These are phyloP conservation scores for Penicillium oxalicum DNA, from an alignment of 2,329 filamentous ascomycete species.

Conservation along the genomic window DNA sequence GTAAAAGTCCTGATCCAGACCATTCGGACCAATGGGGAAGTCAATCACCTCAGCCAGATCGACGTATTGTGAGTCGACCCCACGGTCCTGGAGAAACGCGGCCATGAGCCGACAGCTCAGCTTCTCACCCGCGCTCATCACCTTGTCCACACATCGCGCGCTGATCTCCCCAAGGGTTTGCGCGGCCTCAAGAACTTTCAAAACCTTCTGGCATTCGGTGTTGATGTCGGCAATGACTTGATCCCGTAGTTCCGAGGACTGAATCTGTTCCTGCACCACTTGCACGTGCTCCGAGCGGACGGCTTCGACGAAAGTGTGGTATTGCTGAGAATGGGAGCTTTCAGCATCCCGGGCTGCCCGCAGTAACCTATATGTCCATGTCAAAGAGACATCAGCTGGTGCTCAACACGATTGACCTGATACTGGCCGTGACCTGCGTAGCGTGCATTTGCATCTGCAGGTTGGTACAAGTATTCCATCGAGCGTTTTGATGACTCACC, in stretches of 20 bases:
- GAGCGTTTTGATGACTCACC: conserved; percentile 54
- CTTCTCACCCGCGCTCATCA: conserved; percentile 94
- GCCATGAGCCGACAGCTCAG: conserved; percentile 90
- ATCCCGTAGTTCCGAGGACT: conserved; percentile 51
- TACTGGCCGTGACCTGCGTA: no score
- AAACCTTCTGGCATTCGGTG: conserved; percentile 71
- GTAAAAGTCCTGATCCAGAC: conserved; percentile 65
- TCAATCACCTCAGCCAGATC: conserved; percentile 80
- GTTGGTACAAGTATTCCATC: not conserved
- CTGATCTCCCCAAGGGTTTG: conserved; percentile 64
- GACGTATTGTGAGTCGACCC: conserved; percentile 80
- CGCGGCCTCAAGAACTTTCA: conserved; percentile 64
- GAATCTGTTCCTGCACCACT: conserved; percentile 61
- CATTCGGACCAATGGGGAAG: conserved; percentile 49
- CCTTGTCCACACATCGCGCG: conserved; percentile 72
- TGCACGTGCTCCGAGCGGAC: conserved; percentile 77
- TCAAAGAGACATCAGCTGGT: not conserved
- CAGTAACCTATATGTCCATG: conserved; percentile 32
- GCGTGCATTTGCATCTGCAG: no score
- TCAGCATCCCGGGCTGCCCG: conserved; percentile 47
- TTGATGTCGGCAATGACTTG: conserved; percentile 62
- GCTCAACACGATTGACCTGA: conserved; percentile 1
- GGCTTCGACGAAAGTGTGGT: conserved; percentile 68
- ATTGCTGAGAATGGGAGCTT: conserved; percentile 49
- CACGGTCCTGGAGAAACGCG: conserved; percentile 70